Conservation (phyloP, 2,329 filamentous ascomycete genomes). For the Mycogone perniciosa region DNA sequence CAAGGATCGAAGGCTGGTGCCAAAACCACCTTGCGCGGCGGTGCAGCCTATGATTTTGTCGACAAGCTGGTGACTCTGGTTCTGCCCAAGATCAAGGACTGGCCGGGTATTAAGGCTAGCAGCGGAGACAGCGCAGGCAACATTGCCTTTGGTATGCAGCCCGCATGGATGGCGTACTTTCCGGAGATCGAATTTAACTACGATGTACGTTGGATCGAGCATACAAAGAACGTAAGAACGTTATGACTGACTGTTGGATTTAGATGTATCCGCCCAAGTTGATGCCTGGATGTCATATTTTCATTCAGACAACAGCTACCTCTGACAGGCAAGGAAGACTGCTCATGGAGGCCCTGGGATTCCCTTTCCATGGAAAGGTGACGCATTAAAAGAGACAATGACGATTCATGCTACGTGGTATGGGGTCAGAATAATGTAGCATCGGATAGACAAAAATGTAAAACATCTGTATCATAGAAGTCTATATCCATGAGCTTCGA, state of each 20-base stretch:
- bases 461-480: constrained; percentile 29
- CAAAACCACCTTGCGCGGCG: constrained; percentile 70
- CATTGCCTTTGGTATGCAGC: constrained; percentile 71
- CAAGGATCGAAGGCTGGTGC: constrained; percentile 66
- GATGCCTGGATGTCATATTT: constrained; percentile 81
- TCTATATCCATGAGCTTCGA: neutral
- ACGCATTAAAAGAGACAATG: constrained; percentile 26
- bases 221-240: no score
- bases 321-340: constrained; percentile 80
- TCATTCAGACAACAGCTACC: constrained; percentile 75
- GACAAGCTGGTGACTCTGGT: constrained; percentile 87
- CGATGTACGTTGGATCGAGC: constrained; percentile 57
- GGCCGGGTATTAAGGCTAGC: constrained; percentile 58
- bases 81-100: constrained; percentile 93
- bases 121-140: constrained; percentile 88
- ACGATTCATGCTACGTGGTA: neutral
- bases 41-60: constrained; percentile 83
- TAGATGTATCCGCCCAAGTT: constrained; percentile 59
- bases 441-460: constrained; percentile 27
- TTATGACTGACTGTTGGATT: neutral
- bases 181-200: constrained; percentile 95
- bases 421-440: constrained; percentile 4
- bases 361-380: constrained; percentile 74
- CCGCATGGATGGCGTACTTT: constrained; percentile 73
- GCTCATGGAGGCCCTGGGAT: constrained; percentile 44